Evolutionary conservation across 2,329 filamentous ascomycete genomes (phyloP).

Genomic region (Clonostachys rhizophaga): DNA sequence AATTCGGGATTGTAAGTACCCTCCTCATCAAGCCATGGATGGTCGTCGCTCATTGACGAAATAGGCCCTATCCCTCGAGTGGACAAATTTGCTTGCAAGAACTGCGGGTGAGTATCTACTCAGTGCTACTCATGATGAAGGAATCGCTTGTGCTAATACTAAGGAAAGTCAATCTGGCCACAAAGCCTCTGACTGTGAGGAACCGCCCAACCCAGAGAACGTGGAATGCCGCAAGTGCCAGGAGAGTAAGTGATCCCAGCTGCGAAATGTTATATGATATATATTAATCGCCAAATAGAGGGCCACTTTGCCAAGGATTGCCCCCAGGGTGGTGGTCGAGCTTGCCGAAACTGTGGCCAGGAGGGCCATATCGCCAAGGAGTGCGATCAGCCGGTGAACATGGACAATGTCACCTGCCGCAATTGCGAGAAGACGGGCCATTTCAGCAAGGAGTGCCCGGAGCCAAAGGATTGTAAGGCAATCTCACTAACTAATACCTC

Average conservation of each 20-base stretch:
- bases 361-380: constrained; percentile 54
- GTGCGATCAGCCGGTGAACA: constrained; percentile 40
- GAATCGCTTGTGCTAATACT: constrained; percentile 3
- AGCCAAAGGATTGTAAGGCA: constrained; percentile 40
- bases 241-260: constrained; percentile 39
- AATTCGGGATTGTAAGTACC: constrained; percentile 59
- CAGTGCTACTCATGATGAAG: not conserved
- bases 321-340: constrained; percentile 51
- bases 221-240: constrained; percentile 64
- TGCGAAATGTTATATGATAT: not conserved
- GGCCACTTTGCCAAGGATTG: constrained; percentile 63
- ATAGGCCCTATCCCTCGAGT: constrained; percentile 54
- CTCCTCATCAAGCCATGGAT: too few relatives aligned
- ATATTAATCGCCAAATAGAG: constrained; percentile 22
- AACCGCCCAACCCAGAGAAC: constrained; percentile 56
- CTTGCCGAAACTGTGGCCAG: constrained; percentile 58
- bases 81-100: constrained; percentile 63
- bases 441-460: constrained; percentile 56
- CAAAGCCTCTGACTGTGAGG: constrained; percentile 43
- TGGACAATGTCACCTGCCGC: constrained; percentile 52
- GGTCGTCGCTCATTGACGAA: not conserved
- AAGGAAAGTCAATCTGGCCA: constrained; percentile 41
- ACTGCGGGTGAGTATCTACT: constrained; percentile 47
- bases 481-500: not conserved
- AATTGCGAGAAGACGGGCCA: constrained; percentile 59